Evolutionary conservation across 148 eudicot species (phyloP).

Genomic region (Amaranthus cruentus): DNA sequence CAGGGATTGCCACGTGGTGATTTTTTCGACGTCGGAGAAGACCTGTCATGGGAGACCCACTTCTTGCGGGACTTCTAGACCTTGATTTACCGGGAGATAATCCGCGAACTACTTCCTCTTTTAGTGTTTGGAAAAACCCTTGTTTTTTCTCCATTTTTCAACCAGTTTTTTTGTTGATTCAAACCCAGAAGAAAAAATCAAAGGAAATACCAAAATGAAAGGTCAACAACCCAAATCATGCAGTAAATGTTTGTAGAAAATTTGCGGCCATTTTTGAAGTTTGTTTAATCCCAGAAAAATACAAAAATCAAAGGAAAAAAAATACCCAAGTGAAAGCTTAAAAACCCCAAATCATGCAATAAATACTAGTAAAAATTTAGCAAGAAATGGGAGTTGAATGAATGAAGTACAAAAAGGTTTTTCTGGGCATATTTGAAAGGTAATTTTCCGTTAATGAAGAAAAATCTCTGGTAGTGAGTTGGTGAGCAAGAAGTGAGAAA

Average conservation of each 20-base stretch:
- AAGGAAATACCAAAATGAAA: too few species aligned
- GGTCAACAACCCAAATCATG: too few species aligned
- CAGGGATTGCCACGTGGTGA: slow-evolving; percentile 23
- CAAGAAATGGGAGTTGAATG: background rate
- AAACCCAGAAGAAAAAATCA: background rate
- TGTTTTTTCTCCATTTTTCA: slow-evolving; percentile 57
- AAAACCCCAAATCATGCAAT: slow-evolving; percentile 11
- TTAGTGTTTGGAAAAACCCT: slow-evolving; percentile 70
- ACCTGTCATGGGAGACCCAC: slow-evolving; percentile 54
- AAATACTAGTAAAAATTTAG: background rate
- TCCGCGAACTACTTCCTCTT: slow-evolving; percentile 72
- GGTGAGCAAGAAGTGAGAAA: too few species aligned
- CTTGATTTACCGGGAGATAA: slow-evolving; percentile 78
- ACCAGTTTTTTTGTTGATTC: too few species aligned
- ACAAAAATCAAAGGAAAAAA: background rate
- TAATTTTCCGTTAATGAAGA: background rate
- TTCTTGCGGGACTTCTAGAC: slow-evolving; percentile 42
- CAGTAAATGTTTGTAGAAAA: too few species aligned
- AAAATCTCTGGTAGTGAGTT: too few species aligned
- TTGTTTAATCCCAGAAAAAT: background rate
- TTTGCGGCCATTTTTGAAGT: too few species aligned
- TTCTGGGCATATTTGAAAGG: background rate
- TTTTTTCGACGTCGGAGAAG: slow-evolving; percentile 31
- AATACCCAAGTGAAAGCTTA: too few species aligned
- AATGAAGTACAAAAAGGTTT: too few species aligned